Evolutionary conservation across 805 yeast species (phyloP), one percentile per base, ranked within the genome.

Genomic region (Starmerella stigmatis): DNA sequence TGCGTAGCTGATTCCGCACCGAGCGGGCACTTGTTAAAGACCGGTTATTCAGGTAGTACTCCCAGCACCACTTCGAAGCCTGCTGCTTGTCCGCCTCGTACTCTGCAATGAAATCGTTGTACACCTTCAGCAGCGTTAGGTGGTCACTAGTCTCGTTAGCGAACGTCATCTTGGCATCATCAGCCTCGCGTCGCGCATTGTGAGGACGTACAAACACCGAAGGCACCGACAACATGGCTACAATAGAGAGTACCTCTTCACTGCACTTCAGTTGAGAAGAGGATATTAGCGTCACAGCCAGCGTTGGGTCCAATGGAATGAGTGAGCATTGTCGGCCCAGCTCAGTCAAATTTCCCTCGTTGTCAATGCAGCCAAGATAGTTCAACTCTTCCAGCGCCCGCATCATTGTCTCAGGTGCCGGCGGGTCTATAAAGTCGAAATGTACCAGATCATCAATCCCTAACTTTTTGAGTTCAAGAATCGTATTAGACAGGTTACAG

Each of bases 341-440:
- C 1, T 92, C 75, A 0, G 97, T 92, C 54, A 89, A 67, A 44
- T 81, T 80, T 49, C 97, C 98, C 38, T 86, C 89, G 61, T 92
- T 96, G 54, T 85, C 84, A 43, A 89, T 72, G 67, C 96, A 92
- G 19, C 81, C 79, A 50, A 89, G 69, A 61, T 86, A 92, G 61
- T 92, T 88, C 58, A 89, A 72, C 64, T 89, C 98, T 64, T 89
- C 98, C 51, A 89, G 69, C 0, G 97, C 97, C 62, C 98, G 75
- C 98, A 92, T 92, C 98, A 89, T 92, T 6, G 98, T 92, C 65
- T 89, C 98, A 9, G 98, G 98, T 2, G 97, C 97, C 12, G 98
- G 98, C 7, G 98, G 97, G 61, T 89, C 98, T 94, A 89, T 89
- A 61, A 92, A 89, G 63, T 92, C 98, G 60, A 89, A 89, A 66